Conservation (phyloP, 108 stramenopile species). For the Mediolabrus comicus region DNA sequence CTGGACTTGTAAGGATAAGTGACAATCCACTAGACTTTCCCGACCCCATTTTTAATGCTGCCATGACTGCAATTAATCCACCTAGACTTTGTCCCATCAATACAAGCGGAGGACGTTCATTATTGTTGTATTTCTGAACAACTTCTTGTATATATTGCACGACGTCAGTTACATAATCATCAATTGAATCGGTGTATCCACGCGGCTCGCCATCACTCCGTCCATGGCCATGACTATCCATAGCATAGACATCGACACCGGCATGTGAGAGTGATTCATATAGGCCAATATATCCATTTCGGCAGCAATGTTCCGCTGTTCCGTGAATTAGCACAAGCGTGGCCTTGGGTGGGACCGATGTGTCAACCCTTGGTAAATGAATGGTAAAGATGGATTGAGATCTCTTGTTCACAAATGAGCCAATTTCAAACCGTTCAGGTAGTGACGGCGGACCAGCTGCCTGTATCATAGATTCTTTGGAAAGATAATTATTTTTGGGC, state of each 20-base stretch:
- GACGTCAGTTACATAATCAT: slow-evolving; percentile 32
- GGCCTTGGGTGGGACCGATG: slow-evolving; percentile 21
- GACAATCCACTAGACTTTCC: slow-evolving; percentile 11
- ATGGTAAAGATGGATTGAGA: slow-evolving; percentile 32
- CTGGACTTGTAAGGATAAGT: slow-evolving; percentile 31
- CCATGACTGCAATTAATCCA: slow-evolving; percentile 24
- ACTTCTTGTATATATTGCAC: slow-evolving; percentile 12
- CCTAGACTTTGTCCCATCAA: slow-evolving; percentile 40
- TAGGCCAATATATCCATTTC: slow-evolving; percentile 27
- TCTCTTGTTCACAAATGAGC: slow-evolving; percentile 26
- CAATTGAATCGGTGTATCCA: slow-evolving; percentile 36
- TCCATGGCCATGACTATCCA: slow-evolving; percentile 44
- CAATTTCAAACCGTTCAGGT: slow-evolving; percentile 2
- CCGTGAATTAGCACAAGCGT: slow-evolving; percentile 34
- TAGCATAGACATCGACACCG: slow-evolving; percentile 39
- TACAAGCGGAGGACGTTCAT: slow-evolving; percentile 24
- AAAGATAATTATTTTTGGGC: neutral
- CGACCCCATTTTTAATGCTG: slow-evolving; percentile 14
- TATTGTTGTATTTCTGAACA: slow-evolving; percentile 6
- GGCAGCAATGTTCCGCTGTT: slow-evolving; percentile 36
- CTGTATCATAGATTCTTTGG: neutral
- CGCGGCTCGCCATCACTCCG: slow-evolving; percentile 38
- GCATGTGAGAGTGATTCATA: slow-evolving; percentile 37
- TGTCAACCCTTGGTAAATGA: slow-evolving; percentile 22
- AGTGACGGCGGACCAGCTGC: slow-evolving; percentile 12